Base-by-base conservation (phyloP, 106 monocot genomes). In the Allium sativum region DNA sequence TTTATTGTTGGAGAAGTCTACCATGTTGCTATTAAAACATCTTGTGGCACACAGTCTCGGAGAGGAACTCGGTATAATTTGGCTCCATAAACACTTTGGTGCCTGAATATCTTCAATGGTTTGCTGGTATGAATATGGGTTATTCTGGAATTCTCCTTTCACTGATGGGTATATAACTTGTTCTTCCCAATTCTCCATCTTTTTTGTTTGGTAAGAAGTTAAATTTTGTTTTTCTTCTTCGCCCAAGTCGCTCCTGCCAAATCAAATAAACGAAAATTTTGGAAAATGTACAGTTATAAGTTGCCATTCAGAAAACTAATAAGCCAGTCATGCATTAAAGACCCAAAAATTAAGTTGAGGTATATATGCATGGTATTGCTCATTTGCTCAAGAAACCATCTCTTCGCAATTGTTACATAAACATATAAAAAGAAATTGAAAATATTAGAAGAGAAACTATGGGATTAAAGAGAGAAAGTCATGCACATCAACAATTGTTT, bases 401-500 rank as follows among this genome's bases (percentile, higher is more conserved):
- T 47, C 12, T 8, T 47, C 47, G 12, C 47, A 47, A 47, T 8
- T 47, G 12, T 47, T 47, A 12, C 9, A 47, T 47, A 47, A 12
- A 12, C 9, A 8, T 47, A 47, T 8, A 12, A 8, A 8, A 8
- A 47, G 12, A 47, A 47, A 47, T 47, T 8, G 8, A 47, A 12
- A 50, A 15, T 12, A 50, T 50, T 3, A 15, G 15, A 50, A 50
- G 2, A 11, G 11, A 12, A 50, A 50, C 48, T 50, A 12, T 3
- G 48, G 1, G 6, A 11, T 12, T 15, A 50, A 50, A 50, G 15
- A 6, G 48, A 12, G 48, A 50, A 15, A 50, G 48, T 12, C 1
- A 50, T 50, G 58, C 72, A 92, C 92, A 92, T 58, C 12, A 87
- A 63, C 6, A 92, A 76, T 61, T 87, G 92, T 55, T 81, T 84